Evolutionary conservation across 2,329 filamentous ascomycete genomes (phyloP), one percentile per base, ranked within the genome.

Genomic region (Cercospora zeina): DNA sequence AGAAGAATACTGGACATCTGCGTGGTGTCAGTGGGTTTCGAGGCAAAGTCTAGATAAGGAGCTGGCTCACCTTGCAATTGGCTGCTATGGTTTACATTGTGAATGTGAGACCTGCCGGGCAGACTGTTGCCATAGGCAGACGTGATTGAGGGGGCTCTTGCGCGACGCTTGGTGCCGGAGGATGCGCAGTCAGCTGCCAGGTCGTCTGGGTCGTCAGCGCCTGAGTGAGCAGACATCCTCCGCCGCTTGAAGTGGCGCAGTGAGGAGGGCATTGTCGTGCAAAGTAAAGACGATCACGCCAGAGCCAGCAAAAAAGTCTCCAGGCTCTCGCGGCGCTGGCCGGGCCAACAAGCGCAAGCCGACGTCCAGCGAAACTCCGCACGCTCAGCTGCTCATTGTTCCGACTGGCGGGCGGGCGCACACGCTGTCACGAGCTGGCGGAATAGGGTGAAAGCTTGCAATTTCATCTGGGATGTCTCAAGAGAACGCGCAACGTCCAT

Each of bases 1-100:
- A 16, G 74, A 76, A n/a, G 74, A 72, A 63, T 77, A 77, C 27
- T 74, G 74, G 4, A 74, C 69, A 39, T 81, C 71, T 87, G 80
- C 21, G n/a, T 16, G 33, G 14, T 8, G 34, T 57, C 10, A 51
- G 47, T 16, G 24, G 24, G 47, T 31, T 51, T 51, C 24, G 7
- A 19, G 13, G 33, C 49, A 54, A 39, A 60, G 50, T 42, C 50
- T 34, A 54, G 47, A 51, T 51, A 51, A 19, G 30, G n/a, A 51
- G 66, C 68, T 53, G 59, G 63, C 55, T 16, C 37, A 58, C 56
- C 56, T 51, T 58, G 55, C 16, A 34, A 55, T n/a, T 49, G 45
- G 37, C 61, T 62, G 33, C 64, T 65, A 62, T 72, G 71, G 33
- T 67, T 67, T 31, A 68, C 69, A 61, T 70, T 66, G 56, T 75